Percentiles rank a stretch among this genome's conserved stretches.
phyloP scores from a whole-genome alignment of 306 rosid species.

The Glycine soja region DNA sequence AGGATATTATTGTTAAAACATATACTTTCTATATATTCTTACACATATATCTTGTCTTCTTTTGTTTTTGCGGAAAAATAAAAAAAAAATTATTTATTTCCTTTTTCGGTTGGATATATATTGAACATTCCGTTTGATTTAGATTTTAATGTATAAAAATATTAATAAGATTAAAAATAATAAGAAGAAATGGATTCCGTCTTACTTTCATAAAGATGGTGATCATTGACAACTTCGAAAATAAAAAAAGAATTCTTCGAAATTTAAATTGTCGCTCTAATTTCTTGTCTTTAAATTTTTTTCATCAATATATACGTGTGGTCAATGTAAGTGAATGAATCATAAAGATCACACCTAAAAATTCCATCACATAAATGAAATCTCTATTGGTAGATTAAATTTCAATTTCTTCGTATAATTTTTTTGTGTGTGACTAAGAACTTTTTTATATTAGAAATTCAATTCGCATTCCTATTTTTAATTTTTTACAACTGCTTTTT shows the following conservation, averaged over 20 bases:
- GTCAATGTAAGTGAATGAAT: background rate
- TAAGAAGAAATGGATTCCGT: background rate
- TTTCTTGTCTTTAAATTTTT: background rate
- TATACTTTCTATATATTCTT: conserved; percentile 44
- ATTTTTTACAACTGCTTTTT: background rate
- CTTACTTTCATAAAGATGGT: background rate
- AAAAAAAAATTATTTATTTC: background rate
- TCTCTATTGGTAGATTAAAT: background rate
- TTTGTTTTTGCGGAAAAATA: background rate
- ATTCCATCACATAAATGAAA: background rate
- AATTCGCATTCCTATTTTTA: background rate
- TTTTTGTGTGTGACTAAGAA: background rate
- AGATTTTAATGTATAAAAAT: background rate
- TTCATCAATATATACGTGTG: background rate
- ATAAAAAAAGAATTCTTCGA: background rate
- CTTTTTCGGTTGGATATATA: background rate
- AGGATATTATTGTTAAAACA: conserved; percentile 20
- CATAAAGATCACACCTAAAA: background rate
- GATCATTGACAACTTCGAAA: conserved; percentile 16
- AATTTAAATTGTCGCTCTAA: background rate
- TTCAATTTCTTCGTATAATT: background rate
- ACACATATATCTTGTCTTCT: conserved; percentile 6
- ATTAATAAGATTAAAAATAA: background rate
- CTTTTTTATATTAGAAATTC: background rate
- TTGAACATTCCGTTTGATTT: conserved; percentile 39